Percentiles rank a stretch among this genome's conserved stretches.
Evolutionary conservation across 2,329 filamentous ascomycete species (phyloP).

Genomic region (Talaromyces rugulosus): DNA sequence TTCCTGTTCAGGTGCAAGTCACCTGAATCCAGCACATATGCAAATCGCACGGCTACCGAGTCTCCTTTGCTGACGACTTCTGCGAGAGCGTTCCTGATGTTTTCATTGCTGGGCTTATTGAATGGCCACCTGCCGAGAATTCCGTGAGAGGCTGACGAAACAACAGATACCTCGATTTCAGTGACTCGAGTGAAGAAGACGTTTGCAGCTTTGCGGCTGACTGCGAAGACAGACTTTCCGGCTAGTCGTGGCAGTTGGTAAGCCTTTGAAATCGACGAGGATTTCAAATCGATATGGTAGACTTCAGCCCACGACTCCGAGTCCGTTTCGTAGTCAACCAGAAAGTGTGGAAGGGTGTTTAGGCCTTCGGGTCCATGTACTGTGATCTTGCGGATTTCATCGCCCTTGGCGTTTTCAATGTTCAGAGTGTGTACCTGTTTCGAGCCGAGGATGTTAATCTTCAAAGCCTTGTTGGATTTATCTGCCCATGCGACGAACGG

Average conservation of each 20-base stretch:
- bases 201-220: constrained; percentile 71
- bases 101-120: constrained; percentile 42
- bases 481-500: constrained; percentile 45
- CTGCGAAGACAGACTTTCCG: constrained; percentile 71
- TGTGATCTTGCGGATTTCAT: constrained; percentile 51
- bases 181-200: constrained; percentile 87
- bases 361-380: constrained; percentile 71
- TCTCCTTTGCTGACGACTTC: constrained; percentile 74
- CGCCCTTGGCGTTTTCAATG: constrained; percentile 37
- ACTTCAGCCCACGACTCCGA: constrained; percentile 76
- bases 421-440: constrained; percentile 36
- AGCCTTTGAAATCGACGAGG: constrained; percentile 64
- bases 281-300: constrained; percentile 74
- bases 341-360: constrained; percentile 73
- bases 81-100: constrained; percentile 65
- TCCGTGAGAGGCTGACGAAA: constrained; percentile 73
- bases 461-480: constrained; percentile 39
- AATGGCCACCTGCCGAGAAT: constrained; percentile 70
- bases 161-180: constrained; percentile 65
- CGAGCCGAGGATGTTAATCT: constrained; percentile 42
- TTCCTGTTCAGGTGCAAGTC: constrained; percentile 85
- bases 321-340: constrained; percentile 73
- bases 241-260: constrained; percentile 72
- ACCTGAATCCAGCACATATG: constrained; percentile 59
- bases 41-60: constrained; percentile 73